Base-by-base conservation (phyloP, 768 basidiomycete species). In the Xerocomus brunneocitrinus region DNA sequence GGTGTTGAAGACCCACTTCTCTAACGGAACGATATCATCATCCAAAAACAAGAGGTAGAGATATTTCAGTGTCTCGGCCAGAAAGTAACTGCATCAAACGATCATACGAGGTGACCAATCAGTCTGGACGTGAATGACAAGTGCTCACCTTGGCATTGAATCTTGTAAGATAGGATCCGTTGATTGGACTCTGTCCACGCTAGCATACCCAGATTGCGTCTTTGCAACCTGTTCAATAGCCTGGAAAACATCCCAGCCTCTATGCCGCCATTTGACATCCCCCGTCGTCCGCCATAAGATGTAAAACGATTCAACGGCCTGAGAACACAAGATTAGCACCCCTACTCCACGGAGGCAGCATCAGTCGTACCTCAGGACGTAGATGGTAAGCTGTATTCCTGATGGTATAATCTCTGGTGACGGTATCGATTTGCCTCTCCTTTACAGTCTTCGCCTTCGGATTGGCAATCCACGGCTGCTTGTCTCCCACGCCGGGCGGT, bases 251-350 rank as follows among this genome's bases (percentile, higher is more conserved):
- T 63, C 66, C 86, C 87, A 89, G 2, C 84, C 88, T 47, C 81
- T 78, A 42, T 82, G 76, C 57, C 89, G 76, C 89, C 89, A 91
- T 52, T 75, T 77, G 30, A 64, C 62, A 59, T 91, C 78, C 0
- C 84, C 80, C 2, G 89, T 91, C 8, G 79, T 76, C 42, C 79
- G 79, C 82, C 84, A 91, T 52, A 91, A 65, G 16, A 89, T 60
- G 63, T 83, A 89, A 50, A 91, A 66, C 9, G 83, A 85, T 64
- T 91, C 89, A 4, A 91, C 60, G 7, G 89, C 81, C 87, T 91
- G 59, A 8, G 30, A 31, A 25, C 16, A 25, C 19, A 22, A 28
- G 49, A 28, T 52, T 24, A 57, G 25, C 14, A 32, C 64, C 19
- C 16, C 12, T 3, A 6, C 4, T n/a, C 25, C 6, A 38, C 19